phyloP scores from a whole-genome alignment of 1,139 yeast species.

The Lodderomyces margitis region DNA sequence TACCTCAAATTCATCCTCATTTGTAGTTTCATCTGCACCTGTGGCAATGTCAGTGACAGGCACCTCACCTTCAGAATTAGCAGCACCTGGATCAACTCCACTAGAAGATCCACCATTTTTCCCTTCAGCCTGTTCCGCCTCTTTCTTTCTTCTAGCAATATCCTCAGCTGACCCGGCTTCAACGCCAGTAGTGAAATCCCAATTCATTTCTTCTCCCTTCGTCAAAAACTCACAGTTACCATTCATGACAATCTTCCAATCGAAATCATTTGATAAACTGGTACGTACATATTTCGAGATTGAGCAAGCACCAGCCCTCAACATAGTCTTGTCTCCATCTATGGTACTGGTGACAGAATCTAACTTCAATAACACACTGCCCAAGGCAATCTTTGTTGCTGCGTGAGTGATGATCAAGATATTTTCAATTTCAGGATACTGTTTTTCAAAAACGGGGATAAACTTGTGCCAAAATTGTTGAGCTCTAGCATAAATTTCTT shows the following conservation, averaged over 20 bases:
- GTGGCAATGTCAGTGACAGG: constrained; percentile 22
- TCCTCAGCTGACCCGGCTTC: constrained; percentile 83
- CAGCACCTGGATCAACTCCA: constrained; percentile 6
- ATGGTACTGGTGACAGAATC: constrained; percentile 47
- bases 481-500: constrained; percentile 59
- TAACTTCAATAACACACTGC: constrained; percentile 60
- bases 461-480: constrained; percentile 48
- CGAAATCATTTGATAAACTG: constrained; percentile 15
- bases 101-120: constrained; percentile 3
- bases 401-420: constrained; percentile 76
- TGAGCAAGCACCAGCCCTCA: constrained; percentile 49
- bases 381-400: constrained; percentile 77
- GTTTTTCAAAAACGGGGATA: constrained; percentile 48
- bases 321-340: constrained; percentile 37
- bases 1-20: constrained; percentile 38
- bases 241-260: constrained; percentile 59
- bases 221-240: constrained; percentile 67
- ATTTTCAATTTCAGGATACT: constrained; percentile 53
- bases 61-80: constrained; percentile 12
- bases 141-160: constrained; percentile 37
- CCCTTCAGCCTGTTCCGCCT: constrained; percentile 14
- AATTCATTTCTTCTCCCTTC: constrained; percentile 88
- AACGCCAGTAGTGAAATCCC: constrained; percentile 69
- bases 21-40: constrained; percentile 18
- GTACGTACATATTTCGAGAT: constrained; percentile 34